Evolutionary conservation across 805 yeast species (phyloP).

Genomic region (Blastobotrys mokoenaii): DNA sequence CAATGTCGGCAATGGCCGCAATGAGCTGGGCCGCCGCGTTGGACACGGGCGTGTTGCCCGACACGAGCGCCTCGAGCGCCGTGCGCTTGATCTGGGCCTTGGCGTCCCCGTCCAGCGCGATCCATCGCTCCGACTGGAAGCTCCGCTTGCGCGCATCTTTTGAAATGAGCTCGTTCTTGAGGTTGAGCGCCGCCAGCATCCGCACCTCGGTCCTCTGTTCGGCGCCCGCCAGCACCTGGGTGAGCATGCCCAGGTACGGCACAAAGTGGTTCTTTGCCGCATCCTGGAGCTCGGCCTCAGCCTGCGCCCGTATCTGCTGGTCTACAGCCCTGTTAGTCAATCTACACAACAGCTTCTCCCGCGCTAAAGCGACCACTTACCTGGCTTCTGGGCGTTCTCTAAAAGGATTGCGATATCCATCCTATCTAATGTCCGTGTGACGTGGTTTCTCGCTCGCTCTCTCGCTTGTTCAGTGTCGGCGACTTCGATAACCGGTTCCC

Average conservation of each 20-base stretch:
- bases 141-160: slow-evolving; percentile 57
- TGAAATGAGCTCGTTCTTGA: slow-evolving; percentile 82
- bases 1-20: slow-evolving; percentile 95
- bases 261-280: slow-evolving; percentile 69
- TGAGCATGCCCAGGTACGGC: slow-evolving; percentile 60
- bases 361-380: neutral
- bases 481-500: too few relatives aligned
- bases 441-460: too few relatives aligned
- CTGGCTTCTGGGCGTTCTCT: slow-evolving; percentile 1
- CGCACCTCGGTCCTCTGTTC: slow-evolving; percentile 67
- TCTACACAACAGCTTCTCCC: too few relatives aligned
- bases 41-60: slow-evolving; percentile 70
- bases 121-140: slow-evolving; percentile 68
- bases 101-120: slow-evolving; percentile 43
- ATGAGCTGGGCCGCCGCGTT: slow-evolving; percentile 87
- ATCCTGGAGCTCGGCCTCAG: slow-evolving; percentile 66
- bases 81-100: slow-evolving; percentile 56
- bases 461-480: too few relatives aligned
- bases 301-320: slow-evolving; percentile 58
- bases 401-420: neutral
- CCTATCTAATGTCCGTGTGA: neutral
- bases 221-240: slow-evolving; percentile 62
- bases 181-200: slow-evolving; percentile 80
- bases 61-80: slow-evolving; percentile 54
- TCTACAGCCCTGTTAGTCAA: slow-evolving; percentile 27